Evolutionary conservation across 2,329 filamentous ascomycete genomes (phyloP), one percentile per base, ranked within the genome.

Genomic region (Claviceps quebecensis): DNA sequence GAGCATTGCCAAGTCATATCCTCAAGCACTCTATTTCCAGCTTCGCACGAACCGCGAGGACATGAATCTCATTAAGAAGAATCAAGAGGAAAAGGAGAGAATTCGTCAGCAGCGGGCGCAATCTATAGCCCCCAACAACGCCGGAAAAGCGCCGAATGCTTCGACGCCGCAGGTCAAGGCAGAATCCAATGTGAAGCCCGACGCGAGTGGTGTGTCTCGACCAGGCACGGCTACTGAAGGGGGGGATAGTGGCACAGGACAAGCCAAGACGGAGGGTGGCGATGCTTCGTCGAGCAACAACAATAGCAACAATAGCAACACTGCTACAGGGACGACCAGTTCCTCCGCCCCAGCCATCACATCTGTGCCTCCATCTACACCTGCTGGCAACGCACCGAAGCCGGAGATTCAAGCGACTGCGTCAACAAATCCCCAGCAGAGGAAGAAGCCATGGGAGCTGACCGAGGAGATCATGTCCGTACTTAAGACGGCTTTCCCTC

Each of bases 381-480:
- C 53, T 13, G 45, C 49, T 38, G 36, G 51, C 44, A 51, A 29
- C 7, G 52, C 47, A 38, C 62, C 66, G 48, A 51, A 56, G n/a
- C 57, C 57, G 23, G 59, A 61, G 17, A 16, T 44, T 2, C 60
- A 59, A 26, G 9, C 47, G 5, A 8, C 50, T 8, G 14, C 38
- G 29, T 34, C 9, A 5, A 13, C 51, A n/a, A 45, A 47, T 22
- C n/a, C 53, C 8, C 61, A 60, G 26, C 72, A 76, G 56, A 80
- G 82, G 70, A 90, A 87, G 70, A 87, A 86, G 56, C 89, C 94
- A 0, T 97, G 93, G 93, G 93, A 98, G 64, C 84, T 94, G 60
- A 91, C 89, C 0, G 93, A 98, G 59, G 90, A 97, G 64, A 88
- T 98, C 54, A 89, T 95, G 77, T 86, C 89, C 37, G 86, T 89